These are phyloP conservation scores for Asterophora parasitica DNA, from an alignment of 768 basidiomycete species.

Conservation along the genomic window DNA sequence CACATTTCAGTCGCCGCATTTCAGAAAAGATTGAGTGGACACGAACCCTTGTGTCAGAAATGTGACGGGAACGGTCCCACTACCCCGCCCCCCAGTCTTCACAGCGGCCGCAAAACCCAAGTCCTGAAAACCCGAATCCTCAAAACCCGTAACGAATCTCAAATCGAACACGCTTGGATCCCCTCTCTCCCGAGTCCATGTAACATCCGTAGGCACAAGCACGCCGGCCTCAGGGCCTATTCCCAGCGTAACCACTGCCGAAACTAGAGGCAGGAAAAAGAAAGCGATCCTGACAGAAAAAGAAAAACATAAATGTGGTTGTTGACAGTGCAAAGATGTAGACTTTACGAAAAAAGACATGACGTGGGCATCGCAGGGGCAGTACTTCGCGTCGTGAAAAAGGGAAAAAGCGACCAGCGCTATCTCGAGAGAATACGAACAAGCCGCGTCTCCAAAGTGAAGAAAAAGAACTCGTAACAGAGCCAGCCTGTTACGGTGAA, in stretches of 20 bases:
- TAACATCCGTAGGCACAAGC: neutral
- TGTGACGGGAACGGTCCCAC: neutral
- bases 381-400: neutral
- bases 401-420: neutral
- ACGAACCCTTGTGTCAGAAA: neutral
- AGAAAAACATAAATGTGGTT: neutral
- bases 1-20: no score
- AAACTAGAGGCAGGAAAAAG: neutral
- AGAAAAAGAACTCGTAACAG: neutral
- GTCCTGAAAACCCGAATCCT: neutral
- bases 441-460: neutral
- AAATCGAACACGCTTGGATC: neutral
- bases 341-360: neutral
- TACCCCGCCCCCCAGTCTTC: neutral
- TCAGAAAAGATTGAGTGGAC: neutral
- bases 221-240: neutral
- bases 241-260: neutral
- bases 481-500: neutral
- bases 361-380: neutral
- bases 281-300: neutral
- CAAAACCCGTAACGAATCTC: neutral
- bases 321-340: neutral
- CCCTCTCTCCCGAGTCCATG: neutral
- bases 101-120: neutral
- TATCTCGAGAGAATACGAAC: neutral